Evolutionary conservation across 495 filamentous ascomycete genomes (phyloP).

Genomic region (Thermochaetoides thermophila): DNA sequence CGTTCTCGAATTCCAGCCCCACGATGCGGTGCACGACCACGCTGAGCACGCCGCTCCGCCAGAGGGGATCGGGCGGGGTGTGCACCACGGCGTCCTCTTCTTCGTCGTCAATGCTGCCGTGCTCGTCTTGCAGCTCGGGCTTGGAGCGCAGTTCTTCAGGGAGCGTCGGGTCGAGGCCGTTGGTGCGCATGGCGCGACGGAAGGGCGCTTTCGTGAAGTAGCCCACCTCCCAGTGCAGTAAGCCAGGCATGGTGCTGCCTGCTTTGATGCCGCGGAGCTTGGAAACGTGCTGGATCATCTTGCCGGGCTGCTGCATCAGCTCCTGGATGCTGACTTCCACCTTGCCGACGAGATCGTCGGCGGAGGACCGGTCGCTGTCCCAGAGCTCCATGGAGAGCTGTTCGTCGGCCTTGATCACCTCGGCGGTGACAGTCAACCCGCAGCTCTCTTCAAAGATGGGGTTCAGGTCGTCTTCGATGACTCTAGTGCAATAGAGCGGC

Average conservation of each 20-base stretch:
- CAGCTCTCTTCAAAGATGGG: slow-evolving; percentile 85
- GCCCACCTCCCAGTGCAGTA: slow-evolving; percentile 90
- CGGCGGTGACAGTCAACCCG: slow-evolving; percentile 71
- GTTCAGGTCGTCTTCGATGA: slow-evolving; percentile 89
- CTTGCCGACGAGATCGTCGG: slow-evolving; percentile 89
- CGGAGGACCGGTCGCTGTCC: slow-evolving; percentile 79
- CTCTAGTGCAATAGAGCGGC: slow-evolving; percentile 92
- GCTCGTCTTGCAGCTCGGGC: slow-evolving; percentile 73
- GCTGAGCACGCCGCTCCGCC: slow-evolving; percentile 75
- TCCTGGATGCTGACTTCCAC: slow-evolving; percentile 86
- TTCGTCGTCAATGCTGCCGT: slow-evolving; percentile 58
- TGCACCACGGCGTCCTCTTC: slow-evolving; percentile 73
- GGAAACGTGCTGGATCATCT: slow-evolving; percentile 85
- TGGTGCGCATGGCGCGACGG: slow-evolving; percentile 63
- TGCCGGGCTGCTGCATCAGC: slow-evolving; percentile 82
- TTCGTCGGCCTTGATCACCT: slow-evolving; percentile 84
- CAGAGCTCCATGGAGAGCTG: slow-evolving; percentile 86
- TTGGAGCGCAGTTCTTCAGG: slow-evolving; percentile 57
- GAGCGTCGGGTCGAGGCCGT: slow-evolving; percentile 67
- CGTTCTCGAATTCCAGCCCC: slow-evolving; percentile 73
- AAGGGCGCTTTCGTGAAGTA: slow-evolving; percentile 85
- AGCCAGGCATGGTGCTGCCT: slow-evolving; percentile 78
- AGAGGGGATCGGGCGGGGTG: slow-evolving; percentile 85
- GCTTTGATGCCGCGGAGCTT: slow-evolving; percentile 67
- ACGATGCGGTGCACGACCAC: slow-evolving; percentile 89